These are phyloP conservation scores for Nymphaea thermarum DNA, from an alignment of 164 flowering plant species.

Conservation along the genomic window DNA sequence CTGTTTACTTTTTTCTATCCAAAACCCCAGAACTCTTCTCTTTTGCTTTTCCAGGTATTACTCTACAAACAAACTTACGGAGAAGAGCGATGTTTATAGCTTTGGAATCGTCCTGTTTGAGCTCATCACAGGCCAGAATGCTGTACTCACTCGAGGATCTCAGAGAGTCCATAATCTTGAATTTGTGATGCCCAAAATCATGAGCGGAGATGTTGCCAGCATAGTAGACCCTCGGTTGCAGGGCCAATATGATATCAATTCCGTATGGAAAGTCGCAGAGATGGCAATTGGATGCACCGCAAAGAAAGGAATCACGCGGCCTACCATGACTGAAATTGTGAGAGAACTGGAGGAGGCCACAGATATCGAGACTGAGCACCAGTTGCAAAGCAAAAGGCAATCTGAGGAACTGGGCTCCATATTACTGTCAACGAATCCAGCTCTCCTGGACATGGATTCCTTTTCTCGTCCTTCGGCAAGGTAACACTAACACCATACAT, in stretches of 20 bases:
- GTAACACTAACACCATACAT: too few relatives aligned
- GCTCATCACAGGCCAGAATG: constrained; percentile 2
- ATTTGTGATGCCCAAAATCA: constrained; percentile 14
- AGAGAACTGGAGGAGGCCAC: constrained; percentile 11
- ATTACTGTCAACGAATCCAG: background rate
- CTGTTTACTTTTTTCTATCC: background rate
- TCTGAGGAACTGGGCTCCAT: background rate
- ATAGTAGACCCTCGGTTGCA: constrained; percentile 23
- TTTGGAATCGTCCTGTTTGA: constrained; percentile 5
- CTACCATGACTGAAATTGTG: constrained; percentile 28
- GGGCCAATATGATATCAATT: constrained; percentile 12
- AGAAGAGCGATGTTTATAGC: constrained; percentile 8
- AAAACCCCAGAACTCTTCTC: background rate
- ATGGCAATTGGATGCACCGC: constrained; percentile 26
- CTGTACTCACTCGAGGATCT: background rate
- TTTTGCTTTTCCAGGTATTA: constrained; percentile 1
- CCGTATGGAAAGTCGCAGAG: constrained; percentile 22
- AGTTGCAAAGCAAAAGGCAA: background rate
- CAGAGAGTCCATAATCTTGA: constrained; percentile 10
- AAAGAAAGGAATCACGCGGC: constrained; percentile 10
- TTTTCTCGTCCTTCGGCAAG: constrained; percentile 9
- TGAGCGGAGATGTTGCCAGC: constrained; percentile 12
- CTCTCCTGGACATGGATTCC: background rate
- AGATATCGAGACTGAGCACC: background rate
- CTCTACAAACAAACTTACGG: background rate